phyloP scores from a whole-genome alignment of 139 green algal genomes.

The Chloropicon primus region DNA sequence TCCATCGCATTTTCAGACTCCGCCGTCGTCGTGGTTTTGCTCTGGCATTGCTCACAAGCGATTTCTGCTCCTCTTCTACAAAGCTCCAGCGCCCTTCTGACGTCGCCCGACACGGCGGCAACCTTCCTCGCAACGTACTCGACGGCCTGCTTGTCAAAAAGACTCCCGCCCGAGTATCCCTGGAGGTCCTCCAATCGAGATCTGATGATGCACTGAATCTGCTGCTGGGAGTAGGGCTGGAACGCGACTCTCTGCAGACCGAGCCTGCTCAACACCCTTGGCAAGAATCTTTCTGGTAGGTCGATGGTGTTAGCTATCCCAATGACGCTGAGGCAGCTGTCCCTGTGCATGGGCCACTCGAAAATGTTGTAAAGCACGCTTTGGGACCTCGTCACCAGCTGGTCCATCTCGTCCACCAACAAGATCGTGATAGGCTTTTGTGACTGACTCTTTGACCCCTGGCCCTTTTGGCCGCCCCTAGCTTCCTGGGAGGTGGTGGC shows the following conservation, averaged over 20 bases:
- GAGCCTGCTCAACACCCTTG: constrained; percentile 54
- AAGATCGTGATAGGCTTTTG: constrained; percentile 40
- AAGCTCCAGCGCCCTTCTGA: constrained; percentile 30
- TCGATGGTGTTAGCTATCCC: constrained; percentile 97
- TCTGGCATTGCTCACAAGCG: constrained; percentile 6
- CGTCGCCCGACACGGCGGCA: constrained; percentile 26
- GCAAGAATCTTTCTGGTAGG: constrained; percentile 84
- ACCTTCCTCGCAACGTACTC: constrained; percentile 32
- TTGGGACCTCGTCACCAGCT: constrained; percentile 81
- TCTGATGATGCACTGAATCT: constrained; percentile 62
- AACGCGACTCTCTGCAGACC: constrained; percentile 50
- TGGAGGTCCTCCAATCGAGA: constrained; percentile 37
- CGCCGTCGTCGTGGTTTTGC: not conserved
- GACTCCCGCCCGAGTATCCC: not conserved
- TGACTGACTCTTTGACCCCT: constrained; percentile 17
- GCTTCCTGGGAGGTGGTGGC: not conserved
- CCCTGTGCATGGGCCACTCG: constrained; percentile 65
- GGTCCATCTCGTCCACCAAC: constrained; percentile 92
- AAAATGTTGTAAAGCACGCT: constrained; percentile 97
- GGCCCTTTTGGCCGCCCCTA: not conserved
- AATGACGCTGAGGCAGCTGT: constrained; percentile 60
- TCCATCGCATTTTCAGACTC: not conserved
- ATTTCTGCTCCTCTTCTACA: constrained; percentile 27
- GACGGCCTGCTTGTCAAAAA: constrained; percentile 21
- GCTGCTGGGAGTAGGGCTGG: constrained; percentile 51